Evolutionary conservation across 257 asterid genomes (phyloP).

Genomic region (Solanum sejunctum): DNA sequence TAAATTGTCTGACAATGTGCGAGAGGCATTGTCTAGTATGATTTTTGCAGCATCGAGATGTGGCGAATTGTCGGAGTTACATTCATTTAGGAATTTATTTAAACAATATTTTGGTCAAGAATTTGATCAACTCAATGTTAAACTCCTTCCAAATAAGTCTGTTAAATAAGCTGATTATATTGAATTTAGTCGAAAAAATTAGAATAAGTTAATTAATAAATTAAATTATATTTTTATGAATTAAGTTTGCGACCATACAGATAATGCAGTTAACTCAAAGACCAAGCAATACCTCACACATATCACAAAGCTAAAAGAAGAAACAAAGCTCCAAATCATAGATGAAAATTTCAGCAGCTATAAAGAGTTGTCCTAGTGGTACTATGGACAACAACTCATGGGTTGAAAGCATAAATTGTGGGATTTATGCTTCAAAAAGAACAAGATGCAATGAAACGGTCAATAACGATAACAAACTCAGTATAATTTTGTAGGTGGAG

Average conservation of each 20-base stretch:
- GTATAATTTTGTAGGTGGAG: accelerated
- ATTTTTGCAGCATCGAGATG: conserved; percentile 35
- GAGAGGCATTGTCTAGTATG: conserved; percentile 26
- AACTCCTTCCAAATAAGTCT: conserved; percentile 8
- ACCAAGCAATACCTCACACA: not conserved
- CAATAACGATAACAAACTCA: not conserved
- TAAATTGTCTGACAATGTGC: conserved; percentile 8
- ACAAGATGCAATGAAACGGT: not conserved
- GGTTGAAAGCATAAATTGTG: not conserved
- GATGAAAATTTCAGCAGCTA: conserved; percentile 1
- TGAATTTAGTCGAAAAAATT: not conserved
- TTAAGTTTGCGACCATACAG: not conserved
- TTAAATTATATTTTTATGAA: not conserved
- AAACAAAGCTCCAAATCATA: conserved; percentile 2
- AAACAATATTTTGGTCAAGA: conserved; percentile 10
- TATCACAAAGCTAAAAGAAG: not conserved
- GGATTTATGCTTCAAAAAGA: not conserved
- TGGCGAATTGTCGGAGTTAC: conserved; percentile 24
- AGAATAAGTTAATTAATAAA: not conserved
- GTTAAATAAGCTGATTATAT: not conserved
- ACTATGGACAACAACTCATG: not conserved
- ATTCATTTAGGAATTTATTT: conserved; percentile 11
- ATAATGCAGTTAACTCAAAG: conserved; percentile 8
- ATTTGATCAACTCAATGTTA: conserved; percentile 16
- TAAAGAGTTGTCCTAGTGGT: not conserved